Conservation (phyloP, 75 land plant genomes). For the Selaginella moellendorffii region DNA sequence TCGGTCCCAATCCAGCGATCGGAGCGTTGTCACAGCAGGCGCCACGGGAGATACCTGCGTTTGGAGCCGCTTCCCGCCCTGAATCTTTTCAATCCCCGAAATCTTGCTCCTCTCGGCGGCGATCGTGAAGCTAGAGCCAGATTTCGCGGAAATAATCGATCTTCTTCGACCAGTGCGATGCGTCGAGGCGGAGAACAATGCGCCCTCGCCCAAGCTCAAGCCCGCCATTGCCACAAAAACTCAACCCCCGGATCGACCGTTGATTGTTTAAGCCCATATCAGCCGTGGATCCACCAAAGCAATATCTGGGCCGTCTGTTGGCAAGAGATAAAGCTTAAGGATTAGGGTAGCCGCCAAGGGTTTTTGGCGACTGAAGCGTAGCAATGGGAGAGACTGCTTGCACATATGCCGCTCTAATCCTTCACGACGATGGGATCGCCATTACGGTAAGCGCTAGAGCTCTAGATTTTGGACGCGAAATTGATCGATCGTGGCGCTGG, state of each 20-base stretch:
- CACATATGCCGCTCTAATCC: slow-evolving; percentile 34
- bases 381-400: slow-evolving; percentile 23
- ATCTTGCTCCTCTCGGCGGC: too few species aligned
- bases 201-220: neutral
- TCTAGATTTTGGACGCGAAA: neutral
- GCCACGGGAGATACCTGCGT: slow-evolving; percentile 25
- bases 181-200: neutral
- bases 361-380: neutral
- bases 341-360: neutral
- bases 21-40: slow-evolving; percentile 22
- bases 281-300: neutral
- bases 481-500: neutral
- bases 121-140: too few species aligned
- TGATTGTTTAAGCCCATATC: too few species aligned
- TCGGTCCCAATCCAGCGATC: slow-evolving; percentile 42
- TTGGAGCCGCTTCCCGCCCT: slow-evolving; percentile 29
- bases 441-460: slow-evolving; percentile 22
- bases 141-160: too few species aligned
- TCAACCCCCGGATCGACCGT: neutral
- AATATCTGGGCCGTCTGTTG: neutral
- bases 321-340: neutral
- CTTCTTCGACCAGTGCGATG: too few species aligned
- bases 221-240: neutral
- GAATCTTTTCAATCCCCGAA: neutral
- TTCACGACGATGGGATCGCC: slow-evolving; percentile 36